Percentiles rank a stretch among this genome's conserved stretches.
Evolutionary conservation across 257 asterid species (phyloP).

Genomic region (Vinca minor): DNA sequence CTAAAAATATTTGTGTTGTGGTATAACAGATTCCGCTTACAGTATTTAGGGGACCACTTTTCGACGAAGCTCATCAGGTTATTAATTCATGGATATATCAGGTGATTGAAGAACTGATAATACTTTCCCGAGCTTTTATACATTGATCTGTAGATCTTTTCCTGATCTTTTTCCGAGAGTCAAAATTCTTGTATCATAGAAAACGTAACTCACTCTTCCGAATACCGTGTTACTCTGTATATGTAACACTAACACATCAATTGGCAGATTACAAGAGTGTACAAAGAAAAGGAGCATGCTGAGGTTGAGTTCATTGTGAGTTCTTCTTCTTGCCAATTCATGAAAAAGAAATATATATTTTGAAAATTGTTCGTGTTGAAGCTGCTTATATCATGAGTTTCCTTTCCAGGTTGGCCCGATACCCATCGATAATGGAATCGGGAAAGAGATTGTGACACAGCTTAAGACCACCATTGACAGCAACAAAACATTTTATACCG

Average conservation of each 20-base stretch:
- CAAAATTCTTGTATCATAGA: background rate
- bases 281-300: conserved; percentile 80
- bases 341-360: background rate
- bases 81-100: conserved; percentile 83
- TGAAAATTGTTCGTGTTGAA: background rate
- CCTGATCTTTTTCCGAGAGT: background rate
- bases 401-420: conserved; percentile 84
- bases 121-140: background rate
- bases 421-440: conserved; percentile 70
- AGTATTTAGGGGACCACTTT: conserved; percentile 67
- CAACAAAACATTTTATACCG: conserved; percentile 77
- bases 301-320: conserved; percentile 85
- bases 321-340: conserved; percentile 4
- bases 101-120: conserved; percentile 29
- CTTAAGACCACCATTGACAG: conserved; percentile 53
- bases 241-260: conserved; percentile 13
- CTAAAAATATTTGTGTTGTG: background rate
- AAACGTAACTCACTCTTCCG: background rate
- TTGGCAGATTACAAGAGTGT: conserved; percentile 73
- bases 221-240: too few species aligned
- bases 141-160: too few species aligned
- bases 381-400: background rate
- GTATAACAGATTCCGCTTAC: conserved; percentile 39
- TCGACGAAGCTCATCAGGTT: conserved; percentile 86
- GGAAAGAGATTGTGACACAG: conserved; percentile 77